Evolutionary conservation across 805 yeast species (phyloP), one percentile per base, ranked within the genome.

Genomic region (Naumovozyma castellii): DNA sequence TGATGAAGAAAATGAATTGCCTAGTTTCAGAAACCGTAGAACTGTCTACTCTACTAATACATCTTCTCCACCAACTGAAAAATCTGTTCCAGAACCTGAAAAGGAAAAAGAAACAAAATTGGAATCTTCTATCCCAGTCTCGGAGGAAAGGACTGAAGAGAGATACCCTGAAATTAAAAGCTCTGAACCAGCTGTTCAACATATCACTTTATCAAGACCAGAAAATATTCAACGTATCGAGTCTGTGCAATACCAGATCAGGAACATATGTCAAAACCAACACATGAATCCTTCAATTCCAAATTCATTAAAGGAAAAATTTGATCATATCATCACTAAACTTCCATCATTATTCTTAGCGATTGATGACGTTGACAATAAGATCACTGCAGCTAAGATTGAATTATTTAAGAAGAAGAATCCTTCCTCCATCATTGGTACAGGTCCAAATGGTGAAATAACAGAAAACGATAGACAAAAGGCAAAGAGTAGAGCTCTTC

Each of bases 361-460:
- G 34, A 80, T 92, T 40, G 65, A 75, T 34, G 56, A 71, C 22
- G 71, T 80, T 27, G 94, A 85, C 48, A 73, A 72, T 19, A 78
- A 80, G 31, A 83, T 90, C 41, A 72, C 83, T 13, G 62, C 66
- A 18, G 73, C 81, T 1, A 84, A 79, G 50, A 67, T 83, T 41
- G 83, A 80, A 48, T 53, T 81, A 13, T 76, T 73, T 57, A 76
- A 80, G 50, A 59, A 72, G 48, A 76, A 75, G 46, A 73, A 83
- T 52, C 95, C 96, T 9, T 72, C 76, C 2, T 70, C 79, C 3
- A 70, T 86, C 61, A 67, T 70, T 19, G 97, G 96, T 3, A 75
- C 92, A 4, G 97, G 97, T 5, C 81, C 86, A 35, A 77, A 81
- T 53, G 97, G 97, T 22, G 76, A 77, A 43, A 74, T 86, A 6